phyloP scores from a whole-genome alignment of 2,329 filamentous ascomycete genomes.

The Fusarium sp. region DNA sequence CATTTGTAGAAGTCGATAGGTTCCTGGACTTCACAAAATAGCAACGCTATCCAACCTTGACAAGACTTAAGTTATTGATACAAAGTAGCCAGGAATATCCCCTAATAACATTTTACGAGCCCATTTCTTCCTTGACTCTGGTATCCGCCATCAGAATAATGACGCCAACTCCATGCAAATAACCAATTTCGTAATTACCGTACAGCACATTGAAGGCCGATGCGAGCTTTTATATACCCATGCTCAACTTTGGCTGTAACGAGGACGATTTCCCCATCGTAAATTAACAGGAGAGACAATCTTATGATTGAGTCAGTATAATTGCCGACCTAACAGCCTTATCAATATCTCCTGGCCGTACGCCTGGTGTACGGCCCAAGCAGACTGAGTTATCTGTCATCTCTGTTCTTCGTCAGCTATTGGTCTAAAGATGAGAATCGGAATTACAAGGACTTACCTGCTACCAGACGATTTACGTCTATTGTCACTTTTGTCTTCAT shows the following conservation, averaged over 20 bases:
- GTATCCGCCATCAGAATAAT: not conserved
- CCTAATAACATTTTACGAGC: not conserved
- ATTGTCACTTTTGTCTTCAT: conserved; percentile 53
- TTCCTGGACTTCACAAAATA: not conserved
- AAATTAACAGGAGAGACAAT: not conserved
- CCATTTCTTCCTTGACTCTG: not conserved
- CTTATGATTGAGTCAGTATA: conserved; percentile 19
- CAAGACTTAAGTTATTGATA: not conserved
- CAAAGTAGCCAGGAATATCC: not conserved
- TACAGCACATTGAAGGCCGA: not conserved
- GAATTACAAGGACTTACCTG: conserved; percentile 48
- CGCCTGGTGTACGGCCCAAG: conserved; percentile 56
- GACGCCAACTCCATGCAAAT: conserved; percentile 17
- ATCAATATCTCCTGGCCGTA: conserved; percentile 57
- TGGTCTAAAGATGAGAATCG: no score
- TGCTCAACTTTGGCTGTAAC: not conserved
- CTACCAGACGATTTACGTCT: conserved; percentile 53
- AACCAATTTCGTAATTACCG: conserved; percentile 2
- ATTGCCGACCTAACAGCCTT: conserved; percentile 47
- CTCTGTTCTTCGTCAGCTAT: conserved; percentile 49
- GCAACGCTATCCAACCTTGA: no score
- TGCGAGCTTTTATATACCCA: not conserved
- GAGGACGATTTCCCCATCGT: not conserved
- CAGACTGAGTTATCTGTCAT: conserved; percentile 55
- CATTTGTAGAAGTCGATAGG: not conserved